Conservation (phyloP, 495 filamentous ascomycete species). For the Hypomontagnella monticulosa region DNA sequence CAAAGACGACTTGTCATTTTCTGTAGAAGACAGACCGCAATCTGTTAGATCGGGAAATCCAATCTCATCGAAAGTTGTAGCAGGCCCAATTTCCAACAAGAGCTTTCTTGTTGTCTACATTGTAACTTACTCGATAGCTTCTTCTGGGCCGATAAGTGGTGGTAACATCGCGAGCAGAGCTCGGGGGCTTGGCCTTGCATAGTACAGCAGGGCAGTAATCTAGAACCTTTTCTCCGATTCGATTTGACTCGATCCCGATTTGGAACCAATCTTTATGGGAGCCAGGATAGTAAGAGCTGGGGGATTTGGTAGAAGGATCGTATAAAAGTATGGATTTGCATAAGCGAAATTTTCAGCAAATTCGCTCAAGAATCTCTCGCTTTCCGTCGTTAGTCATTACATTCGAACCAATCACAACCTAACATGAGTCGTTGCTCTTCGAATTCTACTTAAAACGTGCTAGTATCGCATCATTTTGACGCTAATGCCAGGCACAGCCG, state of each 20-base stretch:
- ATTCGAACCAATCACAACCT: conserved; percentile 21
- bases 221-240: conserved; percentile 34
- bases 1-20: conserved; percentile 31
- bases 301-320: conserved; percentile 22
- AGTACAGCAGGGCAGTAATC: background rate
- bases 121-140: too few species aligned
- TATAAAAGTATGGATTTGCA: conserved; percentile 13
- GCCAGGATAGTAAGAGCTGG: conserved; percentile 1
- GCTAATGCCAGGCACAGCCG: conserved; percentile 41
- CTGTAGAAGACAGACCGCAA: background rate
- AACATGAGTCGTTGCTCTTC: too few species aligned
- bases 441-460: conserved; percentile 7
- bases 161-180: too few species aligned
- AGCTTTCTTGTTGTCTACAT: conserved; percentile 1
- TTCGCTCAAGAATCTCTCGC: too few species aligned
- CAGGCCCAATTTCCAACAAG: background rate
- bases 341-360: conserved; percentile 34
- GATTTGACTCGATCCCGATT: conserved; percentile 21
- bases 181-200: too few species aligned
- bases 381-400: background rate
- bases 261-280: background rate
- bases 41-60: conserved; percentile 20
- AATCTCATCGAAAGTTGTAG: background rate
- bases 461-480: conserved; percentile 23
- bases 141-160: too few species aligned